Conservation (phyloP, 78 protist genomes). For the Planoprotostelium fungivorum region DNA sequence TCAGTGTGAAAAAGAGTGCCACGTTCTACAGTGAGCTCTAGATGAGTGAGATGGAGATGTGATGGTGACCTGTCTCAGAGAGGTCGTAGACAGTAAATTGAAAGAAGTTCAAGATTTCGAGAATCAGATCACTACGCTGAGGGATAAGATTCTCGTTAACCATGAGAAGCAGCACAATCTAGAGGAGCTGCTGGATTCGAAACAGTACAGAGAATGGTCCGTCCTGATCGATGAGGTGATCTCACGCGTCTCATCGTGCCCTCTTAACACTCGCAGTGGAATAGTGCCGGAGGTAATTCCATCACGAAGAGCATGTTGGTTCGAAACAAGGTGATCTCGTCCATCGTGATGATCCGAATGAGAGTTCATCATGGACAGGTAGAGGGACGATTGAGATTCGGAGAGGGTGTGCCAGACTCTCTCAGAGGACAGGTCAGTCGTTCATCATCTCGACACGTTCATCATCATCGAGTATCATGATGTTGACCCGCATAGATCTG, state of each 20-base stretch:
- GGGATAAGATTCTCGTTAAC: background rate
- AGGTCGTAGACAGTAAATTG: background rate
- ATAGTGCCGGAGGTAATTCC: background rate
- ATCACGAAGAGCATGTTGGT: background rate
- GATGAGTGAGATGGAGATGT: background rate
- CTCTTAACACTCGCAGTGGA: background rate
- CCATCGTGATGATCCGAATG: background rate
- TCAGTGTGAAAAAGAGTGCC: background rate
- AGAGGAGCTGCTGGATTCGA: background rate
- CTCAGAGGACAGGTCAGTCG: background rate
- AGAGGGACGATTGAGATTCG: background rate
- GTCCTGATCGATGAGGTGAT: background rate
- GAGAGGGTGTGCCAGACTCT: background rate
- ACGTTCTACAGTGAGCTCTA: background rate
- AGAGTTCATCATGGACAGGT: background rate
- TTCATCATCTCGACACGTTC: too few relatives aligned
- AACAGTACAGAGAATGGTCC: background rate
- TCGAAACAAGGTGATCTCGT: background rate
- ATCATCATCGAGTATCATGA: background rate
- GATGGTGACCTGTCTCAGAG: background rate
- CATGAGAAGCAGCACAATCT: background rate
- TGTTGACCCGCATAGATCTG: too few relatives aligned
- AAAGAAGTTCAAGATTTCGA: background rate
- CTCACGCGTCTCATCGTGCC: background rate
- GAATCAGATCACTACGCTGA: background rate